Percentiles rank a stretch among this genome's conserved stretches.
phyloP scores from a whole-genome alignment of 2,329 filamentous ascomycete genomes.

The Epichloe scottii region DNA sequence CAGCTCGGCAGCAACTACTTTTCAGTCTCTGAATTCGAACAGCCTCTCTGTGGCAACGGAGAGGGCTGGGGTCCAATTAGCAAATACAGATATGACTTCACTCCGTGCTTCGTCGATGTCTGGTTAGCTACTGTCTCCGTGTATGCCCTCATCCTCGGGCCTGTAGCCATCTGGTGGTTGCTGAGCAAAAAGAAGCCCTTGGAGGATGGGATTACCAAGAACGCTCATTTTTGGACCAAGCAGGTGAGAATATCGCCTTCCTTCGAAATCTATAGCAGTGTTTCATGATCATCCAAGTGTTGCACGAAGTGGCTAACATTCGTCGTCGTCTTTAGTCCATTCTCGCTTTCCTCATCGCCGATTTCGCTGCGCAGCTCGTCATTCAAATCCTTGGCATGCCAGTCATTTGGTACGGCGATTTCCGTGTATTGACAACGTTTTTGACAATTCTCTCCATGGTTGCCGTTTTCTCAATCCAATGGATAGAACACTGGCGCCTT shows the following conservation, averaged over 20 bases:
- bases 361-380: constrained; percentile 58
- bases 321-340: constrained; percentile 23
- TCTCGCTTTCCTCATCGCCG: constrained; percentile 53
- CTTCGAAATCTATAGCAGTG: neutral
- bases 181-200: constrained; percentile 51
- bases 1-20: constrained; percentile 49
- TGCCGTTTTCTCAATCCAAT: constrained; percentile 70
- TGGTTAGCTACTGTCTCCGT: constrained; percentile 68
- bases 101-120: constrained; percentile 91
- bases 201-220: constrained; percentile 52
- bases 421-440: constrained; percentile 73
- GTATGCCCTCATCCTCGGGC: constrained; percentile 68
- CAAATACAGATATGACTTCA: constrained; percentile 80
- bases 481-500: constrained; percentile 72
- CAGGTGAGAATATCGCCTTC: constrained; percentile 41
- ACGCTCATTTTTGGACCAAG: constrained; percentile 90
- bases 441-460: constrained; percentile 58
- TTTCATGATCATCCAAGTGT: neutral
- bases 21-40: constrained; percentile 34
- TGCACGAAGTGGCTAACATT: neutral
- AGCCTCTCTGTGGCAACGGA: constrained; percentile 73
- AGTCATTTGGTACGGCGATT: constrained; percentile 63
- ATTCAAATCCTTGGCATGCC: constrained; percentile 63
- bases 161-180: constrained; percentile 69
- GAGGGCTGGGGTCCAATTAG: constrained; percentile 96